These are phyloP conservation scores for Carallia pectinifolia DNA, from an alignment of 345 rosid genomes.

Conservation along the genomic window DNA sequence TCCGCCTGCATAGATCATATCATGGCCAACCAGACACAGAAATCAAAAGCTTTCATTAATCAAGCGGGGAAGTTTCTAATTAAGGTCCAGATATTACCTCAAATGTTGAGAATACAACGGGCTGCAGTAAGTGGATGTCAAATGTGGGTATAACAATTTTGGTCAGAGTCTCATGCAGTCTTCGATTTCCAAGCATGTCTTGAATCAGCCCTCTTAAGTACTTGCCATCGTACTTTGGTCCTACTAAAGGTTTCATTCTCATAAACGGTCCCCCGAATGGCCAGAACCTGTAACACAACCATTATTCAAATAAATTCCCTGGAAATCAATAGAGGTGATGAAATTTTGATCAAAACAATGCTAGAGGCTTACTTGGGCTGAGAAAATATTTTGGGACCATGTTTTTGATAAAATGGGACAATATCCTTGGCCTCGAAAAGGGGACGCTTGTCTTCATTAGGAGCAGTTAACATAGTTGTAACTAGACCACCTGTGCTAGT, in stretches of 20 bases:
- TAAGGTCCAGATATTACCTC: conserved; percentile 3
- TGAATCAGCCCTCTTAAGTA: neutral
- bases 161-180: conserved; percentile 12
- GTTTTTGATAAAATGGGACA: conserved; percentile 18
- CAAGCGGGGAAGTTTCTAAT: neutral
- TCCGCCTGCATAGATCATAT: conserved; percentile 6
- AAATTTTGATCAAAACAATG: neutral
- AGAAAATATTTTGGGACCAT: conserved; percentile 17
- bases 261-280: neutral
- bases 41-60: neutral
- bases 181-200: conserved; percentile 4
- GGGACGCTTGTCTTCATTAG: conserved; percentile 16
- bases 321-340: neutral
- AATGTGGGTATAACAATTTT: conserved; percentile 22
- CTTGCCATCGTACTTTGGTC: conserved; percentile 21
- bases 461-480: conserved; percentile 15
- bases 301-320: neutral
- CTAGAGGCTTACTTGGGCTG: conserved; percentile 6
- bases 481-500: conserved; percentile 24
- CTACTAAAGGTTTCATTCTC: conserved; percentile 9
- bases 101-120: conserved; percentile 14
- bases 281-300: neutral
- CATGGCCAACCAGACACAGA: neutral
- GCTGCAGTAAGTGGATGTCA: conserved; percentile 23
- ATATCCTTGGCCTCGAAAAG: conserved; percentile 14